Evolutionary conservation across 225 moss, liverwort and hornwort genomes (phyloP).

Genomic region (Rhytidiadelphus loreus): DNA sequence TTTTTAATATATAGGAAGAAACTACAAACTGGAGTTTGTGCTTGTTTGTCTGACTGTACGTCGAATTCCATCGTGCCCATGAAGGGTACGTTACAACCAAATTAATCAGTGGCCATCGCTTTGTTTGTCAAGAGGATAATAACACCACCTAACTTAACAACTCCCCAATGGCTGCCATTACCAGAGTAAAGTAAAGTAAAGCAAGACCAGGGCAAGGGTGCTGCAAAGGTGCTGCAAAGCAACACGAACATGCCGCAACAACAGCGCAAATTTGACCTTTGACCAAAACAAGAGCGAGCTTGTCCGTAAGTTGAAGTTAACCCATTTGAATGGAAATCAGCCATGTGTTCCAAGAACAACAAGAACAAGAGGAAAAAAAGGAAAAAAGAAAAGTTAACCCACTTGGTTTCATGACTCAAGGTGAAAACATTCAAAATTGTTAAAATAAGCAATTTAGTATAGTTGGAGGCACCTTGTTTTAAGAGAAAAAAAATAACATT

Average conservation of each 20-base stretch:
- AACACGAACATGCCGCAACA: background rate
- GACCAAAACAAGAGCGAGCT: background rate
- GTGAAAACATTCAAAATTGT: rapidly evolving
- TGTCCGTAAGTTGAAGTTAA: background rate
- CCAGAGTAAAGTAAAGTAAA: background rate
- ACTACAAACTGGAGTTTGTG: background rate
- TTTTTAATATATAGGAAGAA: background rate
- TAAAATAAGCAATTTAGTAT: background rate
- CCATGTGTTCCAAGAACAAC: too few species aligned
- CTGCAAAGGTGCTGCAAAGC: background rate
- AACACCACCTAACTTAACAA: background rate
- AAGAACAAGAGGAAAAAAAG: too few species aligned
- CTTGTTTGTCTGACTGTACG: background rate
- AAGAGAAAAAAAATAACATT: too few species aligned
- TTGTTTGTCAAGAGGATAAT: background rate
- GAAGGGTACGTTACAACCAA: background rate
- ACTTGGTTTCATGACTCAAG: background rate
- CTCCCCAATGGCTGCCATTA: background rate
- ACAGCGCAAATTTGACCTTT: background rate
- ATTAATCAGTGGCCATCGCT: background rate
- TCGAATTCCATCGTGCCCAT: background rate
- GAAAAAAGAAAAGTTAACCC: background rate
- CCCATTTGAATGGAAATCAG: too few species aligned
- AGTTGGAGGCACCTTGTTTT: background rate
- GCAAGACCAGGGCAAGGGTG: background rate